Conservation (phyloP, 2,329 filamentous ascomycete species). For the Capronia coronata region DNA sequence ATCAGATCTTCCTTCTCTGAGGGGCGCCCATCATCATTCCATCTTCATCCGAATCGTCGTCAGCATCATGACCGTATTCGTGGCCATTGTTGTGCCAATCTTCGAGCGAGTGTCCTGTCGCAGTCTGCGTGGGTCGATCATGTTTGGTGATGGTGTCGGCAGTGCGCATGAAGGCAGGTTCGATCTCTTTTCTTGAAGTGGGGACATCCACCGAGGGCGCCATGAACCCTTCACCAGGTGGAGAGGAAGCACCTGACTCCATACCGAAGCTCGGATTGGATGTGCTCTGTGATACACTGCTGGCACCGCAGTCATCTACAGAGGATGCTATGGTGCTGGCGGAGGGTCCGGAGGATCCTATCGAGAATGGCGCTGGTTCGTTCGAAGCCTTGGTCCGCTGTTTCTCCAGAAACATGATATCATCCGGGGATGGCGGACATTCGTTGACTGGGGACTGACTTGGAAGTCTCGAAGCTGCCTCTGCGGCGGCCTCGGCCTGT, state of each 20-base stretch:
- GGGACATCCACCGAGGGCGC: slow-evolving; percentile 7
- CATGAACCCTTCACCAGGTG: slow-evolving; percentile 42
- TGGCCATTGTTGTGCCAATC: slow-evolving; percentile 10
- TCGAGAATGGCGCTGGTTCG: slow-evolving; percentile 11
- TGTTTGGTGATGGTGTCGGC: slow-evolving; percentile 27
- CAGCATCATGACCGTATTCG: slow-evolving; percentile 18
- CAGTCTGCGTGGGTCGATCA: slow-evolving; percentile 11
- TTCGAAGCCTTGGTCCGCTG: slow-evolving; percentile 7
- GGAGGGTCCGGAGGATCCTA: slow-evolving; percentile 31
- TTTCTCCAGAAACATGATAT: slow-evolving; percentile 21
- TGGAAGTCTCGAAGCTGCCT: slow-evolving; percentile 8
- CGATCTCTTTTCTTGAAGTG: slow-evolving; percentile 11
- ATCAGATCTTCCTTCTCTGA: slow-evolving; percentile 17
- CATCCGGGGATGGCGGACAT: slow-evolving; percentile 32
- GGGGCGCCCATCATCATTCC: slow-evolving; percentile 25
- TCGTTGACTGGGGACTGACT: slow-evolving; percentile 11
- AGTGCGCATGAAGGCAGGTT: slow-evolving; percentile 28
- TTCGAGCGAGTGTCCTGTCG: slow-evolving; percentile 18
- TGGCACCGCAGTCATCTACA: slow-evolving; percentile 41
- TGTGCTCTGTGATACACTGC: slow-evolving; percentile 43
- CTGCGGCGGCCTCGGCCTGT: slow-evolving; percentile 15
- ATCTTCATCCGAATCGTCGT: slow-evolving; percentile 26
- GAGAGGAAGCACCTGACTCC: slow-evolving; percentile 42
- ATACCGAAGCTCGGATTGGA: slow-evolving; percentile 45
- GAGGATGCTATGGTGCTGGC: slow-evolving; percentile 43